phyloP scores from a whole-genome alignment of 805 yeast species.

The Kurtzmaniella fragi region DNA sequence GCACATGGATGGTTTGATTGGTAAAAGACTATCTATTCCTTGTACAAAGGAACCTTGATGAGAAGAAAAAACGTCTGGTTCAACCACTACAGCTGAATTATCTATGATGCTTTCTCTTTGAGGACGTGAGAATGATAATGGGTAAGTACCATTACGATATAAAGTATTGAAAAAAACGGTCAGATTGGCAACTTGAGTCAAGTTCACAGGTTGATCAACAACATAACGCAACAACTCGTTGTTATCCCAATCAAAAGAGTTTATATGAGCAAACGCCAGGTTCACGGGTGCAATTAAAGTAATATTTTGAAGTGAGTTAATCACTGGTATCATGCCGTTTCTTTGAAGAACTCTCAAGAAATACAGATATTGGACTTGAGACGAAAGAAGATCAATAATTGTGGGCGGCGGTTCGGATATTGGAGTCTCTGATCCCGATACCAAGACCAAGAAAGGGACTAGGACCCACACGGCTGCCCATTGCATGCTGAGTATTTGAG shows the following conservation, averaged over 20 bases:
- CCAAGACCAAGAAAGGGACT: background rate
- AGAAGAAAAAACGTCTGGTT: constrained; percentile 52
- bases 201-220: constrained; percentile 26
- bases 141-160: constrained; percentile 11
- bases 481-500: background rate
- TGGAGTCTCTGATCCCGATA: background rate
- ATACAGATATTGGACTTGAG: constrained; percentile 61
- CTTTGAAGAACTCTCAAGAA: constrained; percentile 59
- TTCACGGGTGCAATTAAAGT: constrained; percentile 81
- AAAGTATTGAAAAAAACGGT: constrained; percentile 28
- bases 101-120: constrained; percentile 30
- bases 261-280: constrained; percentile 53
- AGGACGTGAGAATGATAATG: background rate
- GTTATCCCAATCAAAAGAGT: constrained; percentile 4
- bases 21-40: constrained; percentile 48
- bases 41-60: constrained; percentile 65
- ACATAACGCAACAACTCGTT: constrained; percentile 24
- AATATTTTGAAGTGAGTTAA: constrained; percentile 56
- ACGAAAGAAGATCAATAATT: constrained; percentile 65
- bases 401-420: constrained; percentile 26
- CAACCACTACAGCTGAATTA: constrained; percentile 47
- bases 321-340: constrained; percentile 54
- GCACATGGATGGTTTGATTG: constrained; percentile 28
- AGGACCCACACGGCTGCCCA: background rate
- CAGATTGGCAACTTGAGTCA: constrained; percentile 20